These are phyloP conservation scores for Petunia axillaris DNA, from an alignment of 257 asterid genomes.

Conservation along the genomic window DNA sequence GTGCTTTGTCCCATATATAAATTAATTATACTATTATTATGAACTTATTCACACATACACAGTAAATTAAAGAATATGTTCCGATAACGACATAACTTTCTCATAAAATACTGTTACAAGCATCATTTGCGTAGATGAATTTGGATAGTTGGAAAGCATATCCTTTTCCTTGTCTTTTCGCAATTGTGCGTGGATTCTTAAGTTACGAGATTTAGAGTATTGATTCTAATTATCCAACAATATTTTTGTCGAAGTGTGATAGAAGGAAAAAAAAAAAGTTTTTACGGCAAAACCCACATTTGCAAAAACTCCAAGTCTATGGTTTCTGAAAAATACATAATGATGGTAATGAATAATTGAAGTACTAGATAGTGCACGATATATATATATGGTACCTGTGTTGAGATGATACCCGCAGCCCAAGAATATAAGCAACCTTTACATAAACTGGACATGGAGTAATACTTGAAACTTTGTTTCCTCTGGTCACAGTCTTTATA, in stretches of 20 bases:
- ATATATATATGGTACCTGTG: slow-evolving; percentile 51
- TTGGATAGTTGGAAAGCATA: slow-evolving; percentile 24
- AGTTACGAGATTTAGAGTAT: neutral
- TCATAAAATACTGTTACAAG: slow-evolving; percentile 4
- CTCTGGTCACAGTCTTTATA: slow-evolving; percentile 64
- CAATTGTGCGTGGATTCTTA: neutral
- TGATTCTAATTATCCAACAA: slow-evolving; percentile 1
- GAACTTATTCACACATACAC: slow-evolving; percentile 10
- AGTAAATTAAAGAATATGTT: slow-evolving; percentile 21
- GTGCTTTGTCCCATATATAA: slow-evolving; percentile 17
- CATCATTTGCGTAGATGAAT: slow-evolving; percentile 14
- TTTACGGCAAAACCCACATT: neutral
- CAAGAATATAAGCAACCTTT: slow-evolving; percentile 71
- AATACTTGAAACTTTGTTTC: slow-evolving; percentile 38
- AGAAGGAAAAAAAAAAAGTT: neutral
- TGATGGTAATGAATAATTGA: neutral
- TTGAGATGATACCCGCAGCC: slow-evolving; percentile 75
- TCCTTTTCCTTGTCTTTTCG: neutral
- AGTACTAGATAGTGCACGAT: neutral
- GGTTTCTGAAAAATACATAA: neutral
- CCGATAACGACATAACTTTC: neutral
- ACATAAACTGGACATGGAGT: slow-evolving; percentile 45
- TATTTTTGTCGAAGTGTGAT: neutral
- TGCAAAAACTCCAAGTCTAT: too few species aligned
- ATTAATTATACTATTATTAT: neutral